Conservation (phyloP, 306 rosid species). For the Cucumis hystrix region DNA sequence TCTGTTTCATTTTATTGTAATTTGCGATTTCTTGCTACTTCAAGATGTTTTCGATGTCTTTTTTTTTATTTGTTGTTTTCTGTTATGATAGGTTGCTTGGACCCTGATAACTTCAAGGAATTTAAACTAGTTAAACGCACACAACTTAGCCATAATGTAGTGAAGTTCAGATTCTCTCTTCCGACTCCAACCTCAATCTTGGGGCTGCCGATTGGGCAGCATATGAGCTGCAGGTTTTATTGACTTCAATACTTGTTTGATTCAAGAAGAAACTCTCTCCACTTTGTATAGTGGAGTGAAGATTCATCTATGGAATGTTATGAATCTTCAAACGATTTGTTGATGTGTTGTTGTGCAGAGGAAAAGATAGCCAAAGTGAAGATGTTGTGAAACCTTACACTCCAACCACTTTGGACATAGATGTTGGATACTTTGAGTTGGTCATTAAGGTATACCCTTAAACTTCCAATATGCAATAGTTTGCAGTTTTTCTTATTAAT, state of each 20-base stretch:
- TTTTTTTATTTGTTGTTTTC: not conserved
- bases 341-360: conserved; percentile 22
- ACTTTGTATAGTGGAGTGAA: not conserved
- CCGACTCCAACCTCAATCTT: conserved; percentile 43
- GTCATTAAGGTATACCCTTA: conserved; percentile 43
- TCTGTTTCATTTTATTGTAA: not conserved
- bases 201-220: conserved; percentile 80
- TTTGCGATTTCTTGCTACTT: not conserved
- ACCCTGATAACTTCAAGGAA: conserved; percentile 44
- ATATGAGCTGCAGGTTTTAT: conserved; percentile 47
- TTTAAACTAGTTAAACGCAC: conserved; percentile 52
- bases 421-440: conserved; percentile 60
- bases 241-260: not conserved
- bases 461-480: not conserved
- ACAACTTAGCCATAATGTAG: conserved; percentile 37
- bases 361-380: conserved; percentile 43
- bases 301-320: not conserved
- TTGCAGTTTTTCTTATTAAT: not conserved
- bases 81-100: conserved; percentile 34
- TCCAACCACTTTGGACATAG: conserved; percentile 66
- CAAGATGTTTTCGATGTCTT: not conserved
- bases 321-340: not conserved
- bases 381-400: conserved; percentile 61
- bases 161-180: conserved; percentile 54
- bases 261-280: not conserved